Evolutionary conservation across 768 basidiomycete genomes (phyloP).

Genomic region (Tulasnella sp.): DNA sequence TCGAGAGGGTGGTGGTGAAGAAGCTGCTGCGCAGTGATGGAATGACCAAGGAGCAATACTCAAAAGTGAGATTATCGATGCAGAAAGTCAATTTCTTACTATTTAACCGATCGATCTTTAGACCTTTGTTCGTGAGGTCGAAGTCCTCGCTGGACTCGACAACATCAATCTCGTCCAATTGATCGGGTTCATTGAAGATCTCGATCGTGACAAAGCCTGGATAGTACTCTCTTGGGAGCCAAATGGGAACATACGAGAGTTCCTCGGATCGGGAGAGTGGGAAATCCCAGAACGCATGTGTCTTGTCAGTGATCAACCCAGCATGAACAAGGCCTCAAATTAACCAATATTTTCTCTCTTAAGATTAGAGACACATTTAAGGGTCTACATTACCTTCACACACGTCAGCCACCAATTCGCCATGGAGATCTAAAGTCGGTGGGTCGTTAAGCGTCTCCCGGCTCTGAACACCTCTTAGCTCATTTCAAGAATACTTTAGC

Average conservation of each 20-base stretch:
- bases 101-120: too few species aligned
- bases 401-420: neutral
- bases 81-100: too few species aligned
- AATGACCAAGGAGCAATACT: too few species aligned
- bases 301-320: neutral
- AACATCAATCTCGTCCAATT: neutral
- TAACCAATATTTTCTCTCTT: neutral
- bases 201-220: neutral
- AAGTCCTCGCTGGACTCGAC: neutral
- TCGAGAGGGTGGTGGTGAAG: too few species aligned
- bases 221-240: neutral
- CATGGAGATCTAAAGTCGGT: neutral
- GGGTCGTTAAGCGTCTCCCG: neutral
- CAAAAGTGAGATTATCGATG: too few species aligned
- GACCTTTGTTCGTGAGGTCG: too few species aligned
- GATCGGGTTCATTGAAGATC: neutral
- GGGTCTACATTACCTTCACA: neutral
- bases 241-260: neutral
- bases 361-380: neutral
- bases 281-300: neutral
- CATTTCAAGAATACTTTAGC: neutral
- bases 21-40: too few species aligned
- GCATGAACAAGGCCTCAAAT: neutral
- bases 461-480: neutral
- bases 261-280: neutral